Evolutionary conservation across 148 eudicot species (phyloP).

Genomic region (Beta vulgaris): DNA sequence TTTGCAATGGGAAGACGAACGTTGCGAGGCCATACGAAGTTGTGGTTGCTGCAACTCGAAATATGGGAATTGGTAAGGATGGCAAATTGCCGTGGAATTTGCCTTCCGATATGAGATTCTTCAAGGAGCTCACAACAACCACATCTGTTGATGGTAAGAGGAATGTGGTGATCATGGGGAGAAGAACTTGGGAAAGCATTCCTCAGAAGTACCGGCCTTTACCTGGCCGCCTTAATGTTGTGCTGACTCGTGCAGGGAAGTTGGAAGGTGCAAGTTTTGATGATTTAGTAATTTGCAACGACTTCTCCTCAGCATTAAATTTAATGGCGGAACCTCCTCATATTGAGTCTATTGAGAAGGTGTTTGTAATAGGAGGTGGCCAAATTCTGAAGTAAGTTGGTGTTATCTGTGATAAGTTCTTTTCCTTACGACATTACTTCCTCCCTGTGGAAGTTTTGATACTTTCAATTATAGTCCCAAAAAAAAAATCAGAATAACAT

Average conservation of each 20-base stretch:
- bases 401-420: background rate
- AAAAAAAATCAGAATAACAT: too few relatives aligned
- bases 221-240: slow-evolving; percentile 75
- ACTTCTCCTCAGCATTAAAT: slow-evolving; percentile 56
- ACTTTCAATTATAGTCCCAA: too few relatives aligned
- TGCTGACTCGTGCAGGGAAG: slow-evolving; percentile 64
- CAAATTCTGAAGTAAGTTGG: slow-evolving; percentile 63
- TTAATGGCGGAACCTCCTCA: slow-evolving; percentile 56
- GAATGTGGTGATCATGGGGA: slow-evolving; percentile 91
- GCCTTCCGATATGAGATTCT: slow-evolving; percentile 72
- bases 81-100: slow-evolving; percentile 88
- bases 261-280: slow-evolving; percentile 41
- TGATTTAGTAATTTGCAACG: slow-evolving; percentile 58
- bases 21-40: slow-evolving; percentile 53
- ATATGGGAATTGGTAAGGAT: slow-evolving; percentile 88
- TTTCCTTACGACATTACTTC: too few relatives aligned
- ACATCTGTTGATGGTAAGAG: slow-evolving; percentile 59
- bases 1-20: background rate
- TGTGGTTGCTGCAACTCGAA: slow-evolving; percentile 80
- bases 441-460: background rate
- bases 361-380: slow-evolving; percentile 85
- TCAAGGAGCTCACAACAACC: slow-evolving; percentile 63
- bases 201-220: slow-evolving; percentile 63
- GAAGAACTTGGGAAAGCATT: slow-evolving; percentile 91
- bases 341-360: slow-evolving; percentile 55